Percentiles rank a stretch among this genome's conserved stretches.
Evolutionary conservation across 2,329 filamentous ascomycete genomes (phyloP).

Genomic region (Zopfia rhizophila): DNA sequence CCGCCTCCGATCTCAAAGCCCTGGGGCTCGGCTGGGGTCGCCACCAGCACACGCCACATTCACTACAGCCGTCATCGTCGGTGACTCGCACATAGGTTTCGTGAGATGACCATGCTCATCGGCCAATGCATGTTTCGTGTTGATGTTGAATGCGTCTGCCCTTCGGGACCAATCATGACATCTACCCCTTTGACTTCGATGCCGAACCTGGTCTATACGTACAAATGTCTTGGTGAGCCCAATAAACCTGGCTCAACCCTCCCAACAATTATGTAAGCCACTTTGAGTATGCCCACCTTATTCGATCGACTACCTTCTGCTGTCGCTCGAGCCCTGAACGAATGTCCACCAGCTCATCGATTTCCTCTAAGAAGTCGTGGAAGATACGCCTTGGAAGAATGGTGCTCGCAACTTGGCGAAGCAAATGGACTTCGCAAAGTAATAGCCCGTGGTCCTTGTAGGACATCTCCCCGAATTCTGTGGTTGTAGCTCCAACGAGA

Average conservation of each 20-base stretch:
- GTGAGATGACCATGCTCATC: no score
- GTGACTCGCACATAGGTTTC: no score
- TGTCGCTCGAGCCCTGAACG: conserved; percentile 80
- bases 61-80: not conserved
- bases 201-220: not conserved
- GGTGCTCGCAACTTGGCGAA: conserved; percentile 74
- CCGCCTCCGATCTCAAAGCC: no score
- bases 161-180: not conserved
- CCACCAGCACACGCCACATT: no score
- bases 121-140: no score
- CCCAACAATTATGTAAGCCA: conserved; percentile 62
- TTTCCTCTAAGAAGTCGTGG: conserved; percentile 87
- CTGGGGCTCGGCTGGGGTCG: no score
- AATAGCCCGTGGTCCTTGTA: conserved; percentile 94
- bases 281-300: conserved; percentile 88
- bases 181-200: not conserved
- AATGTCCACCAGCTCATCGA: conserved; percentile 86
- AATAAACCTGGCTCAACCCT: not conserved
- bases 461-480: conserved; percentile 77
- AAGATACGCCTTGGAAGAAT: conserved; percentile 79
- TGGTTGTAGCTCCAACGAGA: conserved; percentile 62
- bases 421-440: conserved; percentile 86
- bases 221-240: not conserved
- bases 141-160: no score
- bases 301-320: conserved; percentile 80